Percentiles rank a stretch among this genome's conserved stretches.
phyloP scores from a whole-genome alignment of 768 basidiomycete species.

The Wakefieldia striispora region DNA sequence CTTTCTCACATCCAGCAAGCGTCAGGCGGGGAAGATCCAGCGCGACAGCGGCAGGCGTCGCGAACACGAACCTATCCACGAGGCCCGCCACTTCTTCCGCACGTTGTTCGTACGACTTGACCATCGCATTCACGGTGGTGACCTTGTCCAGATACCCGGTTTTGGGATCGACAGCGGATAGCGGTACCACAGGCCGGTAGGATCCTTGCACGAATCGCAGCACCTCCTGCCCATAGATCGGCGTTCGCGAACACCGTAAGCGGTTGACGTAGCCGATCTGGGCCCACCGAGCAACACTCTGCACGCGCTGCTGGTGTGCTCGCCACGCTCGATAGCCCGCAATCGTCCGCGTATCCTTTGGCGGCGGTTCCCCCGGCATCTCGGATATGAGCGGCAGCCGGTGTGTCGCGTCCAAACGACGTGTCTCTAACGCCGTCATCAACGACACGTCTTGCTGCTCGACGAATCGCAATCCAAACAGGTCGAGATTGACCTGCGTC shows the following conservation, averaged over 20 bases:
- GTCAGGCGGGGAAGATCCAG: slow-evolving; percentile 67
- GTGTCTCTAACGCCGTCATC: slow-evolving; percentile 52
- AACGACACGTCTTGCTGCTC: slow-evolving; percentile 51
- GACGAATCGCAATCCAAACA: slow-evolving; percentile 65
- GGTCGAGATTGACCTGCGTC: slow-evolving; percentile 57
- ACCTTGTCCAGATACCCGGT: slow-evolving; percentile 43
- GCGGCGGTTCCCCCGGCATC: slow-evolving; percentile 61
- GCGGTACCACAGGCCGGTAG: slow-evolving; percentile 50
- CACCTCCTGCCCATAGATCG: slow-evolving; percentile 45
- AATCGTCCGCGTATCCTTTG: slow-evolving; percentile 72
- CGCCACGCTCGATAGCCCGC: slow-evolving; percentile 63
- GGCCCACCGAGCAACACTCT: slow-evolving; percentile 58
- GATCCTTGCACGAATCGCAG: slow-evolving; percentile 40
- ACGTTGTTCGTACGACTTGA: slow-evolving; percentile 66
- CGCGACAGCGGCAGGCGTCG: slow-evolving; percentile 76
- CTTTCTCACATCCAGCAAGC: slow-evolving; percentile 43
- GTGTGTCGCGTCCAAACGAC: slow-evolving; percentile 56
- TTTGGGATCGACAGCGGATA: slow-evolving; percentile 41
- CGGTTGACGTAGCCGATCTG: slow-evolving; percentile 74
- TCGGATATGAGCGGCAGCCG: slow-evolving; percentile 53
- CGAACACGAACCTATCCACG: slow-evolving; percentile 74
- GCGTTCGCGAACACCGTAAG: slow-evolving; percentile 55
- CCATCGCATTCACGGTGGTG: slow-evolving; percentile 40
- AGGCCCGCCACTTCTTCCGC: slow-evolving; percentile 49
- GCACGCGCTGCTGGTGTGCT: slow-evolving; percentile 46